Conservation (phyloP, 2,329 filamentous ascomycete species). For the Cladophialophora chaetospira region DNA sequence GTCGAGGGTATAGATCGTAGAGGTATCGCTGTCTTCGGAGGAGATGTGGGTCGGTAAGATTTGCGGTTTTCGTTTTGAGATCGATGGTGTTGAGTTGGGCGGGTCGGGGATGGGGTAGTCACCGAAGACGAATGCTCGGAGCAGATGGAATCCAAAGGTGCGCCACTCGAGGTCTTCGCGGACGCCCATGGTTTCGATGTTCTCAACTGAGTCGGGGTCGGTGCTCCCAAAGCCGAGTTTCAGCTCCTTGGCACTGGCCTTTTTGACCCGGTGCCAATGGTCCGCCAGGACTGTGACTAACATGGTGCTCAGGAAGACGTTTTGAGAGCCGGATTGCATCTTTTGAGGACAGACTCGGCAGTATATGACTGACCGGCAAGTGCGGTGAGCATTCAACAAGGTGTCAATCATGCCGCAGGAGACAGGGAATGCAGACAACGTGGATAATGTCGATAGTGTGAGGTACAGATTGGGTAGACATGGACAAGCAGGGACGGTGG, state of each 20-base stretch:
- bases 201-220: slow-evolving; percentile 23
- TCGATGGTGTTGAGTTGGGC: slow-evolving; percentile 6
- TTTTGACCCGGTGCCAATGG: slow-evolving; percentile 45
- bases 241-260: slow-evolving; percentile 41
- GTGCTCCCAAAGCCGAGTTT: slow-evolving; percentile 43
- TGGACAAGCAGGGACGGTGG: slow-evolving; percentile 30
- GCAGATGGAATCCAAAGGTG: slow-evolving; percentile 36
- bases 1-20: slow-evolving; percentile 34
- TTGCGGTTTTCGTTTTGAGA: slow-evolving; percentile 4
- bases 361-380: slow-evolving; percentile 45
- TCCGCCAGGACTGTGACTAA: slow-evolving; percentile 49
- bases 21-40: not conserved
- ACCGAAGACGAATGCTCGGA: slow-evolving; percentile 31
- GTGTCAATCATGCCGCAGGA: slow-evolving; percentile 47
- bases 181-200: slow-evolving; percentile 7
- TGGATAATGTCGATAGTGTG: slow-evolving; percentile 36
- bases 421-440: slow-evolving; percentile 45
- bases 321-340: slow-evolving; percentile 47
- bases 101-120: slow-evolving; percentile 24
- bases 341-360: slow-evolving; percentile 45
- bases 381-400: slow-evolving; percentile 46
- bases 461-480: slow-evolving; percentile 41
- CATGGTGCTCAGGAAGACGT: slow-evolving; percentile 50
- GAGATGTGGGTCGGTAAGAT: slow-evolving; percentile 8
- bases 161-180: slow-evolving; percentile 36